These are phyloP conservation scores for Hysterangium stoloniferum DNA, from an alignment of 768 basidiomycete species.

Conservation along the genomic window DNA sequence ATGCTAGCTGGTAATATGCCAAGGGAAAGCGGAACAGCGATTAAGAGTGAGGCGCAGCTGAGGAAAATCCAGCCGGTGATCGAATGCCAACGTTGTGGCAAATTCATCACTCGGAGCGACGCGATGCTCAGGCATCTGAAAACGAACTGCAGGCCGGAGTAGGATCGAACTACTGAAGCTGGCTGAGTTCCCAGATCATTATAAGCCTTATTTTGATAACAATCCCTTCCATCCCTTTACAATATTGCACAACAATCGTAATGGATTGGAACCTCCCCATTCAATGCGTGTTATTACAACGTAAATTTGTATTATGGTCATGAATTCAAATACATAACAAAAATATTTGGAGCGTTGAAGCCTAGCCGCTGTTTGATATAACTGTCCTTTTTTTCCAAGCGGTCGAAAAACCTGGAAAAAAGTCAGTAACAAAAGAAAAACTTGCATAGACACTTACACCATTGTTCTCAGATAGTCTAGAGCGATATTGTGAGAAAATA, in stretches of 20 bases:
- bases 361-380: slow-evolving; percentile 59
- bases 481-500: neutral
- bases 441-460: slow-evolving; percentile 18
- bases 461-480: slow-evolving; percentile 75
- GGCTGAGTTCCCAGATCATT: too few species aligned
- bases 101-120: slow-evolving; percentile 4
- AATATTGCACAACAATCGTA: too few species aligned
- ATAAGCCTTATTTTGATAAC: too few species aligned
- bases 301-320: too few species aligned
- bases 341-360: slow-evolving; percentile 72
- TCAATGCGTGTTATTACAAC: too few species aligned
- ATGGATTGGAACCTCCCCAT: too few species aligned
- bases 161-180: too few species aligned
- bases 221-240: too few species aligned
- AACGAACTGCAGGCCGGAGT: neutral
- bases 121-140: neutral
- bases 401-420: slow-evolving; percentile 48
- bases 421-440: neutral
- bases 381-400: slow-evolving; percentile 47
- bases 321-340: slow-evolving; percentile 57
- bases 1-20: neutral
- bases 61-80: neutral
- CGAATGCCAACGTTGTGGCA: neutral
- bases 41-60: neutral
- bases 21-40: neutral